phyloP scores from a whole-genome alignment of 129 eudicot species.

The Arctium lappa region DNA sequence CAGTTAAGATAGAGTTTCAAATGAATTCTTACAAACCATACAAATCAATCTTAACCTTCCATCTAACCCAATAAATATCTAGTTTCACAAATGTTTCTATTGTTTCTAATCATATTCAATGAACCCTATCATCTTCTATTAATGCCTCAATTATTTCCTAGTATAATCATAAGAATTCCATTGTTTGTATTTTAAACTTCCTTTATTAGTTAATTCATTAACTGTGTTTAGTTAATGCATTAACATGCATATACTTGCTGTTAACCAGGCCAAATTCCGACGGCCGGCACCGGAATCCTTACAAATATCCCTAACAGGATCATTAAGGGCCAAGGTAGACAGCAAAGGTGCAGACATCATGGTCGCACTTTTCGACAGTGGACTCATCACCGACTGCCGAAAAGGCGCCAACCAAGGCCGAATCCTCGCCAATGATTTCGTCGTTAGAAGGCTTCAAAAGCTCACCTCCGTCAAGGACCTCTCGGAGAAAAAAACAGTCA shows the following conservation, averaged over 20 bases:
- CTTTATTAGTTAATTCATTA: neutral
- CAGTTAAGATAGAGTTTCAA: too few relatives aligned
- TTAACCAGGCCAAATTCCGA: slow-evolving; percentile 60
- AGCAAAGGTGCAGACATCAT: slow-evolving; percentile 50
- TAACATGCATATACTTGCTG: neutral
- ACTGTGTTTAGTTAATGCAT: neutral
- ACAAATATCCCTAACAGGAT: slow-evolving; percentile 62
- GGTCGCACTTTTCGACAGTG: slow-evolving; percentile 73
- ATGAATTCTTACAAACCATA: too few relatives aligned
- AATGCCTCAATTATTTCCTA: too few relatives aligned
- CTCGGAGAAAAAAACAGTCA: slow-evolving; percentile 55
- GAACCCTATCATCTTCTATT: too few relatives aligned
- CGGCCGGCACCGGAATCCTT: slow-evolving; percentile 48
- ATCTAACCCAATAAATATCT: too few relatives aligned
- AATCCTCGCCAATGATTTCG: slow-evolving; percentile 70
- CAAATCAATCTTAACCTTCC: too few relatives aligned
- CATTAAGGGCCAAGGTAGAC: slow-evolving; percentile 58
- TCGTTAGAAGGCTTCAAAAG: slow-evolving; percentile 75
- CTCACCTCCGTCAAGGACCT: slow-evolving; percentile 54
- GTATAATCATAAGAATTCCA: too few relatives aligned
- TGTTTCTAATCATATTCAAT: too few relatives aligned
- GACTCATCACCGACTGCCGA: slow-evolving; percentile 66
- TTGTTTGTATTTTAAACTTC: too few relatives aligned
- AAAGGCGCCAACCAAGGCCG: slow-evolving; percentile 75
- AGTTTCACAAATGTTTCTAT: too few relatives aligned